These are phyloP conservation scores for Dryadomyces quercus-mongolicae DNA, from an alignment of 2,329 filamentous ascomycete genomes.

Conservation along the genomic window DNA sequence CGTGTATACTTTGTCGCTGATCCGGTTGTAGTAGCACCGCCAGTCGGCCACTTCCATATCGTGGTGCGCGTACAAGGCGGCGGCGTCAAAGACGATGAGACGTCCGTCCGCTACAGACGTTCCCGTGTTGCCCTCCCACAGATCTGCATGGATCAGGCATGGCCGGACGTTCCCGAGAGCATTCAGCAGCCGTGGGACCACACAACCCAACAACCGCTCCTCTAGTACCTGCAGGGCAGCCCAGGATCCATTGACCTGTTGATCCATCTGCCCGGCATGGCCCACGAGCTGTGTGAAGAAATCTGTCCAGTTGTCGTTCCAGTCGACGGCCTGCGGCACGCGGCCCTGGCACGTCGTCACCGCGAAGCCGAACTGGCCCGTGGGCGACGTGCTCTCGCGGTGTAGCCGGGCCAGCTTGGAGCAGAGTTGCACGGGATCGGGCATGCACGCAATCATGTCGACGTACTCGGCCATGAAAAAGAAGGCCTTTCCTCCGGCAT, in stretches of 20 bases:
- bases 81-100: constrained; percentile 24
- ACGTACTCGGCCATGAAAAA: constrained; percentile 21
- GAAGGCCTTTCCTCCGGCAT: constrained; percentile 9
- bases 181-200: constrained; percentile 21
- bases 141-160: constrained; percentile 24
- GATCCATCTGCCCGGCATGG: constrained; percentile 17
- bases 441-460: constrained; percentile 15
- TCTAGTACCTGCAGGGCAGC: constrained; percentile 16
- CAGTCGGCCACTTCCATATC: constrained; percentile 23
- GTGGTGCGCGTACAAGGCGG: constrained; percentile 26
- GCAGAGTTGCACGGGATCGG: constrained; percentile 9
- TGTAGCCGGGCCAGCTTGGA: constrained; percentile 9
- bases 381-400: constrained; percentile 10
- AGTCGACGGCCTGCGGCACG: constrained; percentile 17
- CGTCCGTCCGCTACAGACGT: constrained; percentile 11
- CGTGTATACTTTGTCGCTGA: not conserved
- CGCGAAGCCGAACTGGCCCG: constrained; percentile 25
- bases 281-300: constrained; percentile 23
- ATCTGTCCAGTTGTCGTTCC: constrained; percentile 26
- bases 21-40: constrained; percentile 12
- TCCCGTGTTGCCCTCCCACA: constrained; percentile 28
- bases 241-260: constrained; percentile 19
- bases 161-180: constrained; percentile 16
- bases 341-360: constrained; percentile 20
- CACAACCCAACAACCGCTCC: constrained; percentile 11